phyloP scores from a whole-genome alignment of 306 rosid genomes.

The Sicyos baderoa region DNA sequence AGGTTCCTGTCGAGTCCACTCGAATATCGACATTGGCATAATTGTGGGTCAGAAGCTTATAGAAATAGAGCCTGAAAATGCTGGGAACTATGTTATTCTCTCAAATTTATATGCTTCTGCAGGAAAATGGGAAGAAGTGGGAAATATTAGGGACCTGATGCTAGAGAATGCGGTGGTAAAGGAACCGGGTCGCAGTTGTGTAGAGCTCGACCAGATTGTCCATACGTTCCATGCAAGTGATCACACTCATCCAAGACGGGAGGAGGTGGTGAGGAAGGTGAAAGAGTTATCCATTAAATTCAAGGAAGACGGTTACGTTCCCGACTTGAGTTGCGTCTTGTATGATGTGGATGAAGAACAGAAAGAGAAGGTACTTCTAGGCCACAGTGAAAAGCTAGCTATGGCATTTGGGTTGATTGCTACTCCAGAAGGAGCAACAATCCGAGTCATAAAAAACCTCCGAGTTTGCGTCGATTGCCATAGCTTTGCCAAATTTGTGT shows the following conservation, averaged over 20 bases:
- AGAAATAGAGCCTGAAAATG: slow-evolving; percentile 70
- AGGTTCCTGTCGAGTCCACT: slow-evolving; percentile 76
- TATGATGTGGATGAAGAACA: slow-evolving; percentile 85
- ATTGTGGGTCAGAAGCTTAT: slow-evolving; percentile 55
- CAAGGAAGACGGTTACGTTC: slow-evolving; percentile 69
- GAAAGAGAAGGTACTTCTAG: slow-evolving; percentile 71
- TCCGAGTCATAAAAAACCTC: slow-evolving; percentile 72
- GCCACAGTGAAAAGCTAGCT: slow-evolving; percentile 81
- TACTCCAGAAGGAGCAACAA: slow-evolving; percentile 35
- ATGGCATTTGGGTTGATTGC: slow-evolving; percentile 68
- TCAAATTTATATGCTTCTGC: slow-evolving; percentile 76
- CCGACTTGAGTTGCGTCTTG: slow-evolving; percentile 68
- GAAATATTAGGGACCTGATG: slow-evolving; percentile 59
- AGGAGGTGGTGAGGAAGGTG: slow-evolving; percentile 58
- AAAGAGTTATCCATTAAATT: slow-evolving; percentile 45
- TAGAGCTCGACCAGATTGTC: slow-evolving; percentile 64
- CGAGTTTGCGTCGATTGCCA: slow-evolving; percentile 92
- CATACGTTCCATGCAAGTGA: slow-evolving; percentile 78
- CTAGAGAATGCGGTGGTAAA: slow-evolving; percentile 47
- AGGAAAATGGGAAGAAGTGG: slow-evolving; percentile 83
- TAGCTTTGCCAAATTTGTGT: slow-evolving; percentile 67
- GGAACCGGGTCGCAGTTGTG: slow-evolving; percentile 83
- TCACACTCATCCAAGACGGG: slow-evolving; percentile 71
- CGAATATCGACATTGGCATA: slow-evolving; percentile 54
- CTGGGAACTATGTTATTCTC: slow-evolving; percentile 78